These are phyloP conservation scores for Taiozyma sp. DNA, from an alignment of 1,139 yeast genomes.

Conservation along the genomic window DNA sequence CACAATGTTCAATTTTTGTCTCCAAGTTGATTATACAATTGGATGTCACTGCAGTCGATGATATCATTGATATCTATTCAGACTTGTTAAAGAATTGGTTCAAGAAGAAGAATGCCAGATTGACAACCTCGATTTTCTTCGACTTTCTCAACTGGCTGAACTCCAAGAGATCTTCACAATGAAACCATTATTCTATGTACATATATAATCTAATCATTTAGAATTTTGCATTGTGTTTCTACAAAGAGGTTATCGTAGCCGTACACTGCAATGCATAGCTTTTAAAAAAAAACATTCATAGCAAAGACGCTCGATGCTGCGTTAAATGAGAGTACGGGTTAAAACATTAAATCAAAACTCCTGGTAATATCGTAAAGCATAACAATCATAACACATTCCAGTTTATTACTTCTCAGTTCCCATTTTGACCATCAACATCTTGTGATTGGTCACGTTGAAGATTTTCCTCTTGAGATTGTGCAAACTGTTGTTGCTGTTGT, in stretches of 20 bases:
- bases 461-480: not conserved
- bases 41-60: conserved; percentile 27
- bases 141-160: conserved; percentile 82
- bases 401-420: not conserved
- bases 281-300: no score
- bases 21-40: conserved; percentile 47
- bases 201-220: not conserved
- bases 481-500: not conserved
- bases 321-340: not conserved
- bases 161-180: conserved; percentile 29
- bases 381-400: not conserved
- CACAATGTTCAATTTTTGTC: conserved; percentile 46
- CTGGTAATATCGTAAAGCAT: not conserved
- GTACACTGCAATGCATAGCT: not conserved
- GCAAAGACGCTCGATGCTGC: not conserved
- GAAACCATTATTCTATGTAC: not conserved
- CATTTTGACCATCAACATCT: not conserved
- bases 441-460: not conserved
- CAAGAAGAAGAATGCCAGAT: conserved; percentile 38
- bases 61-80: conserved; percentile 53
- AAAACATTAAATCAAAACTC: not conserved
- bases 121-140: conserved; percentile 59
- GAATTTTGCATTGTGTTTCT: not conserved
- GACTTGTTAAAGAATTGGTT: conserved; percentile 61
- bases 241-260: not conserved